Percentiles rank a stretch among this genome's conserved stretches.
phyloP scores from a whole-genome alignment of 225 moss, liverwort and hornwort species.

The Anthoceros angustus region DNA sequence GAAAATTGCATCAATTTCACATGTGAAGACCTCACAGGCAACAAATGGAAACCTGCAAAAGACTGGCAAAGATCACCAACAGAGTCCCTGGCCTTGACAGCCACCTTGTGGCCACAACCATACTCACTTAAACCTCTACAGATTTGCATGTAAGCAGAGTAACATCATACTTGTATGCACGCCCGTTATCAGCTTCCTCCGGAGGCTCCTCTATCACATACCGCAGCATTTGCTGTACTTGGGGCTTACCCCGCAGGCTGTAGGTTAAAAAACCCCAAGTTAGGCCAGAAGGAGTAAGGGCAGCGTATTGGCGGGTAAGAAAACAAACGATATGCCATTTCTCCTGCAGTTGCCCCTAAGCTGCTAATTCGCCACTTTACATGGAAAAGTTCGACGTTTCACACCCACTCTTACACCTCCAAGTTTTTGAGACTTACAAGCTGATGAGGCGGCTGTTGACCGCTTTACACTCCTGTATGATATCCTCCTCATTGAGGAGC shows the following conservation, averaged over 20 bases:
- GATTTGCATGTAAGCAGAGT: no score
- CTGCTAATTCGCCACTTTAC: no score
- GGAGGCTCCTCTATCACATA: slow-evolving; percentile 98
- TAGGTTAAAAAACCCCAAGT: neutral
- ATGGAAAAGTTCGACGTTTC: no score
- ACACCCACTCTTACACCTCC: no score
- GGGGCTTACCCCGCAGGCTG: slow-evolving; percentile 71
- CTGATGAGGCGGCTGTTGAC: slow-evolving; percentile 81
- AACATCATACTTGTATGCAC: slow-evolving; percentile 79
- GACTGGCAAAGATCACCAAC: slow-evolving; percentile 5
- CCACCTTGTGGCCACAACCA: no score
- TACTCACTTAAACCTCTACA: neutral
- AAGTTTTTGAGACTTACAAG: slow-evolving; percentile 42
- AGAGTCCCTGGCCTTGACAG: neutral
- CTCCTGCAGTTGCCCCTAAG: no score
- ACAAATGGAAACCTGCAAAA: slow-evolving; percentile 90
- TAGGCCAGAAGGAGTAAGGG: neutral
- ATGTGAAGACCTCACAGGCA: slow-evolving; percentile 93
- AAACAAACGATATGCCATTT: no score
- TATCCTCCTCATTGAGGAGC: slow-evolving; percentile 97
- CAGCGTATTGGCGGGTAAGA: no score
- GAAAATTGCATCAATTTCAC: slow-evolving; percentile 93
- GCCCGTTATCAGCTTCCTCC: slow-evolving; percentile 83
- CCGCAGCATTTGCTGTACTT: slow-evolving; percentile 79
- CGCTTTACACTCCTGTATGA: slow-evolving; percentile 97